A percentile compares a stretch with the other conserved stretches of the same genome.
Evolutionary conservation across 805 yeast genomes (phyloP).

Genomic region (Wickerhamomyces silvicola): DNA sequence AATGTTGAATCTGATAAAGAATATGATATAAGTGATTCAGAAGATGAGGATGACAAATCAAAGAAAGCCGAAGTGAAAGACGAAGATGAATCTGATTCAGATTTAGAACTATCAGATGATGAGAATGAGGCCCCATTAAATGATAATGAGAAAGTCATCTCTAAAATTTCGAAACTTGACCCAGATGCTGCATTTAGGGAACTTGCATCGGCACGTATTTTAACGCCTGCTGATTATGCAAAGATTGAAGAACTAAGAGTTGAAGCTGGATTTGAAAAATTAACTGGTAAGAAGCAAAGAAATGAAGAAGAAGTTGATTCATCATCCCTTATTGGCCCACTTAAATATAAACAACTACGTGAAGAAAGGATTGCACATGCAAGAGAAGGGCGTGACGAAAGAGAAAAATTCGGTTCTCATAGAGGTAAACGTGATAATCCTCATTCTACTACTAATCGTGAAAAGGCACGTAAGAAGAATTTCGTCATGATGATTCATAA

Average conservation of each 20-base stretch:
- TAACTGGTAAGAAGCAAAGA: constrained; percentile 50
- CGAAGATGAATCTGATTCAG: constrained; percentile 47
- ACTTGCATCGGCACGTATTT: constrained; percentile 64
- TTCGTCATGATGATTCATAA: constrained; percentile 98
- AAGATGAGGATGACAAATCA: constrained; percentile 31
- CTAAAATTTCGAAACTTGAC: constrained; percentile 30
- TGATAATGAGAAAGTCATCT: constrained; percentile 23
- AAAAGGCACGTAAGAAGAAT: constrained; percentile 97
- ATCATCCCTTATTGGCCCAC: constrained; percentile 64
- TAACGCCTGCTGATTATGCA: constrained; percentile 98
- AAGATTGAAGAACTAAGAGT: constrained; percentile 82
- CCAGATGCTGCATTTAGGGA: constrained; percentile 44
- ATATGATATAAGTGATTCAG: constrained; percentile 50
- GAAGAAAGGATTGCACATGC: constrained; percentile 88
- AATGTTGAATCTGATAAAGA: constrained; percentile 79
- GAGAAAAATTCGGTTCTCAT: constrained; percentile 85
- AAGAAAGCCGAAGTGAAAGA: constrained; percentile 36
- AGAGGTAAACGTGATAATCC: constrained; percentile 70
- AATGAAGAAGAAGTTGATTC: constrained; percentile 89
- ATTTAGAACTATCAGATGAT: constrained; percentile 33
- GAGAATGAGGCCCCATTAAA: constrained; percentile 25
- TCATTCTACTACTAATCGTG: constrained; percentile 91
- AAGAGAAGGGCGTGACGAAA: constrained; percentile 86
- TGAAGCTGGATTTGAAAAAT: constrained; percentile 79
- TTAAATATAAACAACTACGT: constrained; percentile 70